Evolutionary conservation across 2,329 filamentous ascomycete genomes (phyloP).

Genomic region (Colletotrichum eleusines): DNA sequence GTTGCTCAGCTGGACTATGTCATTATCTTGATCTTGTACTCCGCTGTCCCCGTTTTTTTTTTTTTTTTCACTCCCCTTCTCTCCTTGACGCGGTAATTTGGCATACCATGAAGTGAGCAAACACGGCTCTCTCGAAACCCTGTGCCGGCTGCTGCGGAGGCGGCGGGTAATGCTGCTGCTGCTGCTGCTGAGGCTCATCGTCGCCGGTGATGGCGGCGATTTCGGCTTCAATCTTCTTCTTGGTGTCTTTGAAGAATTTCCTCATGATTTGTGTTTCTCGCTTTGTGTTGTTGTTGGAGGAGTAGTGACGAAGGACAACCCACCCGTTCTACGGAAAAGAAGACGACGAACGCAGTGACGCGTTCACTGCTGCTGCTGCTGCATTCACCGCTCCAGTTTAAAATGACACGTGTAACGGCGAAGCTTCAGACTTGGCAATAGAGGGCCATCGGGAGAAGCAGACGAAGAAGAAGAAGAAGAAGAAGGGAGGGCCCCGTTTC

Average conservation of each 20-base stretch:
- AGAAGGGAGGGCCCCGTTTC: conserved; percentile 16
- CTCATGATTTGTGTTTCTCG: conserved; percentile 29
- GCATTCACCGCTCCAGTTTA: conserved; percentile 36
- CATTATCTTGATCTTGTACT: neutral
- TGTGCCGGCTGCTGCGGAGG: conserved; percentile 20
- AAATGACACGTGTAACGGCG: conserved; percentile 39
- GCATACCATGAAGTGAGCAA: conserved; percentile 40
- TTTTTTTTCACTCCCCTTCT: too few relatives aligned
- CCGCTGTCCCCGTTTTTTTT: neutral
- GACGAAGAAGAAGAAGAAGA: neutral
- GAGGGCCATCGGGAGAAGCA: neutral
- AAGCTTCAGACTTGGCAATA: conserved; percentile 38
- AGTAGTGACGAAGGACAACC: neutral
- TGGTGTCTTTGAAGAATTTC: conserved; percentile 38
- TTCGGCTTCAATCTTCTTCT: conserved; percentile 39
- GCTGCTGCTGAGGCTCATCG: conserved; percentile 31
- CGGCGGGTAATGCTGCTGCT: conserved; percentile 11
- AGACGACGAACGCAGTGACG: conserved; percentile 15
- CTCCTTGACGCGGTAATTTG: neutral
- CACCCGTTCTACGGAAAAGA: neutral
- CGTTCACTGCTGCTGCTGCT: neutral
- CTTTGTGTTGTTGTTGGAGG: too few relatives aligned
- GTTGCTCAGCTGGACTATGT: conserved; percentile 35
- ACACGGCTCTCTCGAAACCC: conserved; percentile 29
- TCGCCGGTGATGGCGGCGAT: conserved; percentile 38